Conservation (phyloP, 768 basidiomycete species). For the Termitomyces sp. region DNA sequence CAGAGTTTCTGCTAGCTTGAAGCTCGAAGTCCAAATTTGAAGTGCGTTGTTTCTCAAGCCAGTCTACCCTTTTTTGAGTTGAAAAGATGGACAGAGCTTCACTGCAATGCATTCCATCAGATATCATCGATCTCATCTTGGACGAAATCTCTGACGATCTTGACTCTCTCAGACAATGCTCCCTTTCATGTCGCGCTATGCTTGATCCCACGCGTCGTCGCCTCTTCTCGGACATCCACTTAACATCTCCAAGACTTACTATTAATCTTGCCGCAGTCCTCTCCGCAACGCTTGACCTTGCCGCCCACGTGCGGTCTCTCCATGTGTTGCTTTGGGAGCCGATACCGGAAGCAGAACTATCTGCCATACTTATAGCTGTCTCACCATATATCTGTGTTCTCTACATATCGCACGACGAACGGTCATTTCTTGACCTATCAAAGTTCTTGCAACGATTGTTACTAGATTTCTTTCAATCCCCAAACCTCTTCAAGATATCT, state of each 20-base stretch:
- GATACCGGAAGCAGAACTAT: not conserved
- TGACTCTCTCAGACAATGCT: not conserved
- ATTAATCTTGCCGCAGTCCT: not conserved
- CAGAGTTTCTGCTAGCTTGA: too few relatives aligned
- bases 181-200: not conserved
- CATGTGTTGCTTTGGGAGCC: not conserved
- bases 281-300: not conserved
- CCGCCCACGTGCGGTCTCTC: not conserved
- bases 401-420: not conserved
- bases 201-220: not conserved
- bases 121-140: not conserved
- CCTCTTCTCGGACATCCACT: not conserved
- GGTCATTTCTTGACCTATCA: not conserved
- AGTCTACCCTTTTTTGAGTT: not conserved
- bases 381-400: not conserved
- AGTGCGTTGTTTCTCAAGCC: not conserved
- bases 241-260: not conserved
- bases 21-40: not conserved
- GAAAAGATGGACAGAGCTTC: not conserved
- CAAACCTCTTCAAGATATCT: not conserved
- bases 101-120: not conserved
- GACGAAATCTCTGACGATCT: not conserved
- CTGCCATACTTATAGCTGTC: not conserved
- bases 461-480: not conserved
- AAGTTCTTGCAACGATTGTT: not conserved